A percentile compares a stretch with the other conserved stretches of the same genome.
Conservation (phyloP, 495 filamentous ascomycete species). For the Tuber umbilicatum region DNA sequence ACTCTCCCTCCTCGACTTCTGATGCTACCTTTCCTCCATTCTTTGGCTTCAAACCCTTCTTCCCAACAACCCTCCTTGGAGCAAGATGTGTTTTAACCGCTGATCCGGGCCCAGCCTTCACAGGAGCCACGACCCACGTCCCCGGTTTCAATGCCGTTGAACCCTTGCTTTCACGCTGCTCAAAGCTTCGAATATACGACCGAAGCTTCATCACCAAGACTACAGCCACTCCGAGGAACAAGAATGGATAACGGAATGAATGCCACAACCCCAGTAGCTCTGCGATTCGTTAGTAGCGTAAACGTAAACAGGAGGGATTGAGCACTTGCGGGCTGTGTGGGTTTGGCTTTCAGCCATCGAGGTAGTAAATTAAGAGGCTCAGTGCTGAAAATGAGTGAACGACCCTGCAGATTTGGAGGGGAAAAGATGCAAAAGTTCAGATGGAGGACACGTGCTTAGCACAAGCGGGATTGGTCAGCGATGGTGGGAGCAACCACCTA, state of each 20-base stretch:
- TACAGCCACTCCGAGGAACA: slow-evolving; percentile 46
- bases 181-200: slow-evolving; percentile 21
- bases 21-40: slow-evolving; percentile 7
- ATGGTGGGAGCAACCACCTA: background rate
- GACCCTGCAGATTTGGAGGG: background rate
- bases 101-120: background rate
- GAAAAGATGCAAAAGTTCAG: background rate
- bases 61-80: slow-evolving; percentile 35
- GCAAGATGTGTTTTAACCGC: slow-evolving; percentile 15
- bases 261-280: slow-evolving; percentile 54
- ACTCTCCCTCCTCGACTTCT: slow-evolving; percentile 33
- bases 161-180: slow-evolving; percentile 22
- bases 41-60: slow-evolving; percentile 10
- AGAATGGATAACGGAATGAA: slow-evolving; percentile 49
- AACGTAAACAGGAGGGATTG: background rate
- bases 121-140: slow-evolving; percentile 14
- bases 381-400: background rate
- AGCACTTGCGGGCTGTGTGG: background rate
- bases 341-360: background rate
- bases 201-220: slow-evolving; percentile 45
- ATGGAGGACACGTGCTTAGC: background rate
- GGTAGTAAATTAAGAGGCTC: background rate
- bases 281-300: slow-evolving; percentile 25
- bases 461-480: background rate
- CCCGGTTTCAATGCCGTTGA: slow-evolving; percentile 23